Conservation (phyloP, 2,329 filamentous ascomycete species). For the Aspergillus sp. region DNA sequence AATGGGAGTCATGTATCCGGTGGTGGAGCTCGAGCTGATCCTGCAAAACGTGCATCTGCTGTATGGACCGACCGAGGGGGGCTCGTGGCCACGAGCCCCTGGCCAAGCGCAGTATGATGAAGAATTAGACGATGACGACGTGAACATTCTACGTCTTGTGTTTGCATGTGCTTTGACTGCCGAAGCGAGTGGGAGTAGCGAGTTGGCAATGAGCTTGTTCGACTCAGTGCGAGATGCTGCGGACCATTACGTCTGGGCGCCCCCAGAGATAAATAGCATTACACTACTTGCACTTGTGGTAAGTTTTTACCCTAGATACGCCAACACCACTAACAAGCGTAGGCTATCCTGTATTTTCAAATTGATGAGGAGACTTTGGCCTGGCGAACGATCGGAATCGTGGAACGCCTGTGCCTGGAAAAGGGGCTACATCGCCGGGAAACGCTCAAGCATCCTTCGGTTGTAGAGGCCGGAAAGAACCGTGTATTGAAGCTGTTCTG, state of each 20-base stretch:
- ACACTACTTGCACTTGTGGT: slow-evolving; percentile 55
- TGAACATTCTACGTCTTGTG: slow-evolving; percentile 76
- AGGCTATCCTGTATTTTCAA: slow-evolving; percentile 78
- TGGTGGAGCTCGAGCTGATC: slow-evolving; percentile 68
- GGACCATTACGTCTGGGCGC: slow-evolving; percentile 62
- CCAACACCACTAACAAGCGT: neutral
- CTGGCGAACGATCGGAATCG: slow-evolving; percentile 87
- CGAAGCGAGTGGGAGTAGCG: slow-evolving; percentile 75
- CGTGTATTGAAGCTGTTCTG: slow-evolving; percentile 76
- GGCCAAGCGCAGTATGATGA: slow-evolving; percentile 26
- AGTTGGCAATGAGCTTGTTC: slow-evolving; percentile 70
- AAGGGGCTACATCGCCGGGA: slow-evolving; percentile 79
- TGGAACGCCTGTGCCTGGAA: slow-evolving; percentile 74
- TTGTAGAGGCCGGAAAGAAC: slow-evolving; percentile 65
- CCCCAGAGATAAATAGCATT: slow-evolving; percentile 58
- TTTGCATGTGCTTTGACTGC: slow-evolving; percentile 74
- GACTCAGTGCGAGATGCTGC: slow-evolving; percentile 71
- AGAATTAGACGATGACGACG: slow-evolving; percentile 57
- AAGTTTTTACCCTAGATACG: slow-evolving; percentile 4
- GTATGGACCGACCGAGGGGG: slow-evolving; percentile 48
- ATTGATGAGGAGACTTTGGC: slow-evolving; percentile 80
- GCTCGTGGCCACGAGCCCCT: neutral
- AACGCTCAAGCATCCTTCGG: slow-evolving; percentile 65
- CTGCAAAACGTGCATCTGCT: slow-evolving; percentile 64
- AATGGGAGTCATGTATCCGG: slow-evolving; percentile 85